phyloP scores from a whole-genome alignment of 495 filamentous ascomycete species.

The Xylaria venustula region DNA sequence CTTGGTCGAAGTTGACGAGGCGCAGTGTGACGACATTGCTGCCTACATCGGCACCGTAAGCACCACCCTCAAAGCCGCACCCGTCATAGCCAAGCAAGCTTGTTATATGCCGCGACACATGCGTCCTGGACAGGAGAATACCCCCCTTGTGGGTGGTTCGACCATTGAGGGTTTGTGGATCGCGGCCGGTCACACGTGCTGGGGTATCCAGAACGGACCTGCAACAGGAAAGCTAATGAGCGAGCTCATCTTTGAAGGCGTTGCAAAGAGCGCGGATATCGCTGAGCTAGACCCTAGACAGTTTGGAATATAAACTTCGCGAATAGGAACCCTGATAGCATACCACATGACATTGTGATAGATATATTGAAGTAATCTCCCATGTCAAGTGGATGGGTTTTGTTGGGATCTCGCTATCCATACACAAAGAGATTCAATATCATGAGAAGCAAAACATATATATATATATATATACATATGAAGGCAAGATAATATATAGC shows the following conservation, averaged over 20 bases:
- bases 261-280: slow-evolving; percentile 72
- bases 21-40: slow-evolving; percentile 83
- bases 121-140: slow-evolving; percentile 54
- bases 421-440: no score
- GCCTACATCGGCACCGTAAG: slow-evolving; percentile 78
- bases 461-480: no score
- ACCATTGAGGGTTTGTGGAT: slow-evolving; percentile 74
- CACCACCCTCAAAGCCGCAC: slow-evolving; percentile 70
- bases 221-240: slow-evolving; percentile 88
- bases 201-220: slow-evolving; percentile 96
- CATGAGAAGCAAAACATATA: no score
- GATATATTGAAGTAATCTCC: neutral
- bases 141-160: slow-evolving; percentile 77
- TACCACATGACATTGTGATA: neutral
- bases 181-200: slow-evolving; percentile 92
- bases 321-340: neutral
- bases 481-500: no score
- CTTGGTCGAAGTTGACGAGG: slow-evolving; percentile 72
- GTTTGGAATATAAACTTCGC: slow-evolving; percentile 40
- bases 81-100: slow-evolving; percentile 79
- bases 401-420: no score
- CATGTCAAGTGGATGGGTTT: no score
- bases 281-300: slow-evolving; percentile 65
- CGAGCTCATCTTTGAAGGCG: slow-evolving; percentile 80
- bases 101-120: slow-evolving; percentile 85